Evolutionary conservation across 495 filamentous ascomycete species (phyloP), one percentile per base, ranked within the genome.

Genomic region (Lasiosphaeria miniovina): DNA sequence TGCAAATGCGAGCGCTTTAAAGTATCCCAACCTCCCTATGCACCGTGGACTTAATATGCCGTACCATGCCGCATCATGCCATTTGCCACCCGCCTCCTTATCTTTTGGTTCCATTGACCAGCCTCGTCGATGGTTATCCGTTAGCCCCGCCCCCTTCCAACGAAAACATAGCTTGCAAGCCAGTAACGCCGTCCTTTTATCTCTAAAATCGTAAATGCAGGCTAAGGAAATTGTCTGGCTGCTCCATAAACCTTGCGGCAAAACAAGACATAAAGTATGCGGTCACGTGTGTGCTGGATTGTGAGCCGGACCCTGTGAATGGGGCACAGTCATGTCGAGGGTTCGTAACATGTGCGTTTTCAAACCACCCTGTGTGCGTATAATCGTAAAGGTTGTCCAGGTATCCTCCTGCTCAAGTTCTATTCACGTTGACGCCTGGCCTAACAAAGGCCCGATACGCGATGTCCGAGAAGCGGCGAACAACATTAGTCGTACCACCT

Each of bases 391-490:
- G 24, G 24, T 24, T 24, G 0, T 2, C 24, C 24, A 24, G 24
- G 24, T 24, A 24, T 51, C 32, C 6, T 52, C 40, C n/a, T 17
- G 15, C 49, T 51, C 49, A 36, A 36, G 41, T 59, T 24, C 24
- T 24, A 24, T 24, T 24, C 10, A 61, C 68, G 53, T 77, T 79
- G 64, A 61, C 65, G 6, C 72, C 76, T 3, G 76, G 75, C 15
- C 66, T 65, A 40, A 80, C 73, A 60, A 76, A 79, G 14, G 76
- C 75, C 40, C 74, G 69, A 31, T 72, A 74, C 14, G 87, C 89
- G 75, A 94, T 85, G 34, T 87, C 84, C 63, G 89, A 88, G 36
- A 94, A 75, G 34, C 90, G 82, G 62, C 90, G 88, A 60, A 93
- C 84, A 40, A 93, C 87, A 64, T 92, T 90, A 4, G 87, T 93